Percentiles rank a stretch among this genome's conserved stretches.
Evolutionary conservation across 345 rosid genomes (phyloP).

Genomic region (Euphorbia pulcherrima): DNA sequence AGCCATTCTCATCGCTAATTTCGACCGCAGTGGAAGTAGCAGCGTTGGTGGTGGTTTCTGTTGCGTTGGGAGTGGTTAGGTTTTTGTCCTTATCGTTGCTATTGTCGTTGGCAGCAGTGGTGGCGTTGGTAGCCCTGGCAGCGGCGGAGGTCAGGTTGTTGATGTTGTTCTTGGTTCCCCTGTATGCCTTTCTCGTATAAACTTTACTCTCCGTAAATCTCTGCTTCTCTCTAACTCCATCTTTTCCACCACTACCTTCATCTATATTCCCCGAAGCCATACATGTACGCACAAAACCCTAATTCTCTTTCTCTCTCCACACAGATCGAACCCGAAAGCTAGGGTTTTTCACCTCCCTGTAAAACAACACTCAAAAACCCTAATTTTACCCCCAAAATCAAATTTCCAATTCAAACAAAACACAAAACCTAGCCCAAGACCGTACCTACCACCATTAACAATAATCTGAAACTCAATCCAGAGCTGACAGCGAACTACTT

Average conservation of each 20-base stretch:
- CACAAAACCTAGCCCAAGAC: not conserved
- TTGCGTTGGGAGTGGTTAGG: not conserved
- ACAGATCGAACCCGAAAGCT: constrained; percentile 7
- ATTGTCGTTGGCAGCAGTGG: not conserved
- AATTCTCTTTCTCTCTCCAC: not conserved
- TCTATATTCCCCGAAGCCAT: constrained; percentile 90
- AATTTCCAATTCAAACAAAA: constrained; percentile 12
- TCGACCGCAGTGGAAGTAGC: not conserved
- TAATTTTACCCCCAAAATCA: constrained; percentile 18
- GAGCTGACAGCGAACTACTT: not conserved
- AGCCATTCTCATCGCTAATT: not conserved
- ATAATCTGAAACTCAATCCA: not conserved
- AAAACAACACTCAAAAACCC: constrained; percentile 24
- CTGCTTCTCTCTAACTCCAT: constrained; percentile 60
- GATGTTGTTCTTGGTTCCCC: constrained; percentile 39
- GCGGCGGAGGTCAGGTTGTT: not conserved
- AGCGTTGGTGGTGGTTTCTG: not conserved
- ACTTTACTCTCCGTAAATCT: constrained; percentile 58
- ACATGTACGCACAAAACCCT: constrained; percentile 56
- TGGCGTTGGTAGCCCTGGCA: no score
- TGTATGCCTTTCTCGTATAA: constrained; percentile 72
- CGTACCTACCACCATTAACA: constrained; percentile 14
- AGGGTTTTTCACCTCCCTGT: constrained; percentile 20
- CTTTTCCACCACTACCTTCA: constrained; percentile 48
- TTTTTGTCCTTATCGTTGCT: not conserved